Base-by-base conservation (phyloP, 306 rosid genomes). In the Geum urbanum region DNA sequence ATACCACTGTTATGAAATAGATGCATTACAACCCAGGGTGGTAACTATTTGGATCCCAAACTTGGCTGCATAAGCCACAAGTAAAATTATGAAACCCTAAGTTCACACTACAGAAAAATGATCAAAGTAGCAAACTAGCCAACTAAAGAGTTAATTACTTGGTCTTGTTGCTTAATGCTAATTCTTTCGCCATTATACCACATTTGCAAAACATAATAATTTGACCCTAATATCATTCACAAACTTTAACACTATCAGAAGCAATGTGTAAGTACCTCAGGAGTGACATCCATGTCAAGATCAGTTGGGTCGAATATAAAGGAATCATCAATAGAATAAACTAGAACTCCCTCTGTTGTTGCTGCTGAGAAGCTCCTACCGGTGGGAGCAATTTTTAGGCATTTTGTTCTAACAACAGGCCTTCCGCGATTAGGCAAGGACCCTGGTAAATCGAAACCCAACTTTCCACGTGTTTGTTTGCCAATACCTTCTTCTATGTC, bases 361-460 rank as follows among this genome's bases (percentile, higher is more conserved):
- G 99, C 92, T 46, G 97, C 97, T 19, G 89, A 80, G 77, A 94
- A 94, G 82, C 90, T 94, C 74, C 97, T 79, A 71, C 99, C 99
- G 9, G 99, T 94, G 18, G 99, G 96, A 63, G 97, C 95, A 76
- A 94, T 86, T 82, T 86, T 88, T 48, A 94, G 79, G 79, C 84
- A 77, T 82, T 94, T 94, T 68, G 99, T 88, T 82, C 84, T 88
- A 77, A 84, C 81, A 65, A 86, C 44, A 52, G 95, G 88, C 79
- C 99, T 87, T 74, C 99, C 99, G 55, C 61, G 88, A 82, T 94
- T 94, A 66, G 89, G 85, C 77, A 84, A 22, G 67, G 97, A 87
- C 70, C 99, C 97, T 46, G 99, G 99, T 77, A 91, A 80, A 78
- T 89, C 88, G 62, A 64, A 74, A 60, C 91, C 96, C 44, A 88